phyloP scores from a whole-genome alignment of 257 asterid genomes.

The Nicotiana obtusifolia region DNA sequence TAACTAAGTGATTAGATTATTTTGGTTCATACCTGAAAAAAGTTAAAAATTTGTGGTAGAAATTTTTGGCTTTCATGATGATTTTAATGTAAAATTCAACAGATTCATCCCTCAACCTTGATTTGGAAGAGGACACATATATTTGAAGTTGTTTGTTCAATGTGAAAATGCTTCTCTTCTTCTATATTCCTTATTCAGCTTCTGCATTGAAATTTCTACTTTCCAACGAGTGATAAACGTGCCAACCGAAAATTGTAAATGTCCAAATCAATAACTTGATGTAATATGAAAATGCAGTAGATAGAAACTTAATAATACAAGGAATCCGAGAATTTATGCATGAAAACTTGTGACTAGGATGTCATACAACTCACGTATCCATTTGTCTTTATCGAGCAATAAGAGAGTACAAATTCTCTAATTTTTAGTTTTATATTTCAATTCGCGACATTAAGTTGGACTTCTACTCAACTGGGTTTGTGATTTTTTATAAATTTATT shows the following conservation, averaged over 20 bases:
- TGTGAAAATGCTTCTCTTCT: not conserved
- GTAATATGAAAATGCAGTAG: not conserved
- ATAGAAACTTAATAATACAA: not conserved
- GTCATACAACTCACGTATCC: not conserved
- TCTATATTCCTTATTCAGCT: not conserved
- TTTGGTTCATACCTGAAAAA: not conserved
- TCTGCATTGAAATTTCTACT: not conserved
- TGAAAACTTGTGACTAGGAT: not conserved
- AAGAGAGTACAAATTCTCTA: not conserved
- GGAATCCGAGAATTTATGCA: not conserved
- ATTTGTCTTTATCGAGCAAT: not conserved
- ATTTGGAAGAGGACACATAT: not conserved
- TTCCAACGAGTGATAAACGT: not conserved
- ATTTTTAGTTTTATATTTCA: not conserved
- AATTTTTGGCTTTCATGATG: not conserved
- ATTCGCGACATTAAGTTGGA: not conserved
- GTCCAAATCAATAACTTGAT: not conserved
- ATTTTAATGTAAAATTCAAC: not conserved
- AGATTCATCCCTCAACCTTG: not conserved
- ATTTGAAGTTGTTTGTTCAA: not conserved
- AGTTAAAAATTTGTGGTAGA: not conserved
- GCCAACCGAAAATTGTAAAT: not conserved
- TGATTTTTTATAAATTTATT: too few species aligned
- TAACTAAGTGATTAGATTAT: not conserved
- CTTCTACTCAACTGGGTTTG: not conserved